phyloP scores from a whole-genome alignment of 768 basidiomycete genomes.

The Hygrophorus pudorinus region DNA sequence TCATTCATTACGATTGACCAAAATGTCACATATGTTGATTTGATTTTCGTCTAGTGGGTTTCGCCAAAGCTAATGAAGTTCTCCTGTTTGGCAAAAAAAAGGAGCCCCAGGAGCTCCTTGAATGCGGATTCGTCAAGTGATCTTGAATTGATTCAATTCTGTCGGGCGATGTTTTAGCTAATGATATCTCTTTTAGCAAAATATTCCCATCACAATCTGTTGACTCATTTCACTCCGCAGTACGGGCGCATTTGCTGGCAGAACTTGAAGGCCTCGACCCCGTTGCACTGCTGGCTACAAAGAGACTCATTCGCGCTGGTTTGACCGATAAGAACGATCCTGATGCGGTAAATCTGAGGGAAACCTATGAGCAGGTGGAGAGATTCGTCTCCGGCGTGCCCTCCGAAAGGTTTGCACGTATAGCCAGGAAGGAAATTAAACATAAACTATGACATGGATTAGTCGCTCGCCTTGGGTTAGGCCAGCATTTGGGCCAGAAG shows the following conservation, averaged over 20 bases:
- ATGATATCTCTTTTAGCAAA: constrained; percentile 28
- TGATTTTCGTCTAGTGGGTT: constrained; percentile 40
- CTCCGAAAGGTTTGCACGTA: constrained; percentile 37
- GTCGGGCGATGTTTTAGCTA: not conserved
- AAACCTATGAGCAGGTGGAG: constrained; percentile 61
- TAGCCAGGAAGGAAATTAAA: constrained; percentile 53
- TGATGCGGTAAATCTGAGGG: constrained; percentile 55
- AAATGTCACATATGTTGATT: not conserved
- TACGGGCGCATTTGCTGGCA: constrained; percentile 37
- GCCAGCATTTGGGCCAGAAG: no score
- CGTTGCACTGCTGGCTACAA: constrained; percentile 40
- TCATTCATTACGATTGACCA: not conserved
- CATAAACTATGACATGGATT: constrained; percentile 4
- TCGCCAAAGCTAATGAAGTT: constrained; percentile 61
- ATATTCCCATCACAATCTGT: constrained; percentile 46
- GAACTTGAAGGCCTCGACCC: constrained; percentile 52
- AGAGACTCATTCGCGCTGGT: constrained; percentile 43
- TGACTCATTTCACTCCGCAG: constrained; percentile 42
- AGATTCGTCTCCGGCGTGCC: constrained; percentile 56
- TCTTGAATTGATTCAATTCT: constrained; percentile 7
- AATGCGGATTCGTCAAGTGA: constrained; percentile 59
- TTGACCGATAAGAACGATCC: constrained; percentile 53
- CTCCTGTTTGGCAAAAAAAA: constrained; percentile 64
- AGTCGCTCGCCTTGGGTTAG: no score
- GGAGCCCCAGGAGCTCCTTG: constrained; percentile 42